Evolutionary conservation across 331 rosid species (phyloP), one percentile per base, ranked within the genome.

Genomic region (Phaseolus coccineus): DNA sequence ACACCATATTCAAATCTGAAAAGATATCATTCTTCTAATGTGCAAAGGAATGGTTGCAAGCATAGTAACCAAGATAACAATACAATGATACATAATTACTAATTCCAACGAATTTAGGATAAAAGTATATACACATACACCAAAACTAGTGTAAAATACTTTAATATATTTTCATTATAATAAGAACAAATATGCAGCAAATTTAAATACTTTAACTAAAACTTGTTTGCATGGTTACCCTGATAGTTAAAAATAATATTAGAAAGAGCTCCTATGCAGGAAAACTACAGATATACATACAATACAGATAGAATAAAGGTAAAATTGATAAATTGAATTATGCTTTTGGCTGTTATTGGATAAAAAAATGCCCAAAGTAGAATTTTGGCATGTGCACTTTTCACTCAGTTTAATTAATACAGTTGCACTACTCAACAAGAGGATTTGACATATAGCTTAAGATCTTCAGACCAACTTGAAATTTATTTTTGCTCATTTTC

Each of bases 381-480:
- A 56, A 15, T n/a, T 31, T 39, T 37, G 71, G 11, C 50, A 66
- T 66, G 4, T 51, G 14, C 62, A 62, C 67, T 37, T 30, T 19
- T 35, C 63, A 50, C 58, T 25, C 33, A 39, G 44, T 7, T 39
- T 6, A 61, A 61, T 30, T 61, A 5, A 28, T 7, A 28, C 22
- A 62, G 25, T 62, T 62, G 42, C 27, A 33, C 47, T 16, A 63
- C 33, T 8, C 27, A n/a, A 3, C 46, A 15, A 56, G 39, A 10
- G 28, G 64, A 58, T 31, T 62, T 31, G 7, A 64, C 69, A 64
- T 19, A 64, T 37, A 37, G 15, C 8, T 62, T 64, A 16, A 64
- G 19, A 64, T 64, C 48, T 64, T 64, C 70, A 64, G 48, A 35
- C 50, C 50, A 37, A 37, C 50, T 14, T 37, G 50, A 64, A 35